phyloP scores from a whole-genome alignment of 768 basidiomycete species.

The Postia placenta region DNA sequence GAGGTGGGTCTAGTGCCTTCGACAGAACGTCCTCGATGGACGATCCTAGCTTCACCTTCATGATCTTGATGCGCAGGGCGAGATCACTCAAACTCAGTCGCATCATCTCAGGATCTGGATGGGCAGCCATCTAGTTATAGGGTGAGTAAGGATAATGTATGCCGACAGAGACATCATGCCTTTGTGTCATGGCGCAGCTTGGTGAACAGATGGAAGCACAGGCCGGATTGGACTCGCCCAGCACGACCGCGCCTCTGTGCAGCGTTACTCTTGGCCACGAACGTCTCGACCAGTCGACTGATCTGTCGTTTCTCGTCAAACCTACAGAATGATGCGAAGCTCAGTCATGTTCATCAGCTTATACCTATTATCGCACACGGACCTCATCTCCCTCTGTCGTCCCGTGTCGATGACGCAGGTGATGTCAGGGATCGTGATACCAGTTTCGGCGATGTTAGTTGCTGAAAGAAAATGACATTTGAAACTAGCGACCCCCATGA shows the following conservation, averaged over 20 bases:
- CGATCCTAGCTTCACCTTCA: constrained; percentile 79
- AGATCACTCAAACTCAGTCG: constrained; percentile 89
- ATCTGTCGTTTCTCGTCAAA: constrained; percentile 98
- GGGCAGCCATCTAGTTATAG: constrained; percentile 83
- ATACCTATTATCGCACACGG: constrained; percentile 9
- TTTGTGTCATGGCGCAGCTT: constrained; percentile 78
- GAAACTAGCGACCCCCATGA: too few species aligned
- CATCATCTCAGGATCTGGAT: constrained; percentile 93
- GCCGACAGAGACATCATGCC: constrained; percentile 35
- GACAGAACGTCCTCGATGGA: constrained; percentile 89
- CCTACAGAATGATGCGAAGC: constrained; percentile 29
- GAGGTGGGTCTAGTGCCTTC: constrained; percentile 85
- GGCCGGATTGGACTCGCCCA: constrained; percentile 81
- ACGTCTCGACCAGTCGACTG: constrained; percentile 87
- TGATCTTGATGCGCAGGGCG: constrained; percentile 86
- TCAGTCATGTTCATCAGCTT: neutral
- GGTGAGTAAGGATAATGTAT: neutral
- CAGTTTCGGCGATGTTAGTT: constrained; percentile 94
- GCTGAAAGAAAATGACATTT: constrained; percentile 40
- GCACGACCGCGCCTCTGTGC: constrained; percentile 85
- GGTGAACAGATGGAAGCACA: constrained; percentile 96
- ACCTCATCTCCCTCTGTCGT: constrained; percentile 93
- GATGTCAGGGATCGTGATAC: constrained; percentile 97
- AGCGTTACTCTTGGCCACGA: constrained; percentile 87
- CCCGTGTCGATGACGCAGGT: constrained; percentile 95